Evolutionary conservation across 192 early-diverging fungal species (phyloP).

Genomic region (Backusella mclennaniae): DNA sequence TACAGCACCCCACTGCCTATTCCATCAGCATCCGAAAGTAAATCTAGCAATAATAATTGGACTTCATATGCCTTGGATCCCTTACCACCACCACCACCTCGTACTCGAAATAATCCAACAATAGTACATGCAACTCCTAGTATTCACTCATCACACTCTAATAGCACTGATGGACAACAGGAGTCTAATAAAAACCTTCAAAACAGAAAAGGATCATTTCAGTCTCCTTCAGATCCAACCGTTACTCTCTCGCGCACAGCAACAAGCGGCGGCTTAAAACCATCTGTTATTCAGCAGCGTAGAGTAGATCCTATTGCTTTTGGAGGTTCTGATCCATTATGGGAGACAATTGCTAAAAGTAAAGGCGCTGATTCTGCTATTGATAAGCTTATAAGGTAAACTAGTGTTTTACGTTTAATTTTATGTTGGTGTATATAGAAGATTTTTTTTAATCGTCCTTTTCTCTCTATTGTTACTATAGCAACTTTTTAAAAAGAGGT

Average conservation of each 20-base stretch:
- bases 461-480: constrained; percentile 4
- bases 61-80: neutral
- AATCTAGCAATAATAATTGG: neutral
- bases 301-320: constrained; percentile 27
- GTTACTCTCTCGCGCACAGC: neutral
- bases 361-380: constrained; percentile 31
- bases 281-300: constrained; percentile 21
- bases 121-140: neutral
- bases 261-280: neutral
- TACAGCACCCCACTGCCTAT: neutral
- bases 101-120: neutral
- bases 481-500: constrained; percentile 35
- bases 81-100: constrained; percentile 8
- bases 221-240: neutral
- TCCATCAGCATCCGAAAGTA: neutral
- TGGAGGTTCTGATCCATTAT: constrained; percentile 35
- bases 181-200: neutral
- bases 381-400: constrained; percentile 40
- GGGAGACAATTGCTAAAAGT: constrained; percentile 36
- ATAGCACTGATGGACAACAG: neutral
- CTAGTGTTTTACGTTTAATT: neutral
- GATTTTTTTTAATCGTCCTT: neutral
- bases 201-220: constrained; percentile 5
- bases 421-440: neutral
- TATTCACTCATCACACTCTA: constrained; percentile 2